These are phyloP conservation scores for Emydomyces testavorans DNA, from an alignment of 2,329 filamentous ascomycete genomes.

Conservation along the genomic window DNA sequence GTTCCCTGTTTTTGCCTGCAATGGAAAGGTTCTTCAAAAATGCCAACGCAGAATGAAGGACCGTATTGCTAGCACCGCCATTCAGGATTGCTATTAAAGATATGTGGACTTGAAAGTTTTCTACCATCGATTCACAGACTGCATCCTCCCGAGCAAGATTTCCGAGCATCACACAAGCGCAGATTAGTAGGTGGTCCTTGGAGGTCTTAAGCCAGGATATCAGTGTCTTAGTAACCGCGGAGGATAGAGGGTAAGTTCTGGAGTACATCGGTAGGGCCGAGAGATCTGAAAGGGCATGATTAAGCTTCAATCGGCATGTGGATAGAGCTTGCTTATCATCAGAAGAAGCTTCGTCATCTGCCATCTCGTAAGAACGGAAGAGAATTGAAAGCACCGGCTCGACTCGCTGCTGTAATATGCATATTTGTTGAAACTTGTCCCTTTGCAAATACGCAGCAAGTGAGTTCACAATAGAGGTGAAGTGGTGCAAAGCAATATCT, in stretches of 20 bases:
- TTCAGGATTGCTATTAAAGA: conserved; percentile 32
- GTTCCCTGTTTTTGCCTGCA: conserved; percentile 31
- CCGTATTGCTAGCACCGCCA: conserved; percentile 27
- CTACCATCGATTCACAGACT: conserved; percentile 33
- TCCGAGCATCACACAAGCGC: conserved; percentile 38
- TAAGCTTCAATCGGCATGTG: conserved; percentile 30
- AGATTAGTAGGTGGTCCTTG: conserved; percentile 37
- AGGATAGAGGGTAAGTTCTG: conserved; percentile 30
- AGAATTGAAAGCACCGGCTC: conserved; percentile 27
- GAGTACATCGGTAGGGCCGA: conserved; percentile 31
- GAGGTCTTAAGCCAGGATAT: conserved; percentile 31
- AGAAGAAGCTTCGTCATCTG: conserved; percentile 20
- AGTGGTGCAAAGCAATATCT: conserved; percentile 23
- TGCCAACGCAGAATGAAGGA: conserved; percentile 36
- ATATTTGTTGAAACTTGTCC: conserved; percentile 30
- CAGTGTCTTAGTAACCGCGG: conserved; percentile 27
- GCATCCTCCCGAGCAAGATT: conserved; percentile 38
- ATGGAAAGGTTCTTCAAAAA: conserved; percentile 41
- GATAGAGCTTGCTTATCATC: conserved; percentile 29
- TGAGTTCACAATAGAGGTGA: conserved; percentile 25
- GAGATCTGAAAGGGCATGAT: conserved; percentile 33
- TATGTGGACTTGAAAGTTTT: conserved; percentile 30
- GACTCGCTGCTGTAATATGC: conserved; percentile 26
- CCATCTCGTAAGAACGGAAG: conserved; percentile 23
- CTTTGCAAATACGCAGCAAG: conserved; percentile 29